Evolutionary conservation across 2,329 filamentous ascomycete species (phyloP).

Genomic region (Ilyonectria robusta): DNA sequence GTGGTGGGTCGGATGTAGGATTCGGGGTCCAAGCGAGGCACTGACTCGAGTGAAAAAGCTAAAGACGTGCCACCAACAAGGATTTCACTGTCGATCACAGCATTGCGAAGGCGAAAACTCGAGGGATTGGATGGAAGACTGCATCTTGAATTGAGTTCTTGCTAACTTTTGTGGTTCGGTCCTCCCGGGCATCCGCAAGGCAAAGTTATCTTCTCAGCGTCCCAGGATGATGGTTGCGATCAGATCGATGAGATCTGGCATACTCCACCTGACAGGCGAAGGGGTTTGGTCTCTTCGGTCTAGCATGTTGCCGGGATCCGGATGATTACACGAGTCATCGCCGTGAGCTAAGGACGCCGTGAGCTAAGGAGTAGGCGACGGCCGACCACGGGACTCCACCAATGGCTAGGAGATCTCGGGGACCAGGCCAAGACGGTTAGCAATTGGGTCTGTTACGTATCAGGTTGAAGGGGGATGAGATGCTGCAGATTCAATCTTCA

Average conservation of each 20-base stretch:
- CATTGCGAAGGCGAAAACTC: not conserved
- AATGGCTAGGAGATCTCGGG: not conserved
- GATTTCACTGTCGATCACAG: slow-evolving; percentile 2
- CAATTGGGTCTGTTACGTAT: not conserved
- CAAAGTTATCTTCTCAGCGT: not conserved
- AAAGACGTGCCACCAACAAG: not conserved
- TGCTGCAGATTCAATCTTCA: not conserved
- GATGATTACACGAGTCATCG: not conserved
- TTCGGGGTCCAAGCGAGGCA: not conserved
- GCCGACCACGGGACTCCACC: not conserved
- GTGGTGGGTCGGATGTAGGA: not conserved
- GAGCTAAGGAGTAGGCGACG: not conserved
- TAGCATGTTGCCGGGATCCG: not conserved
- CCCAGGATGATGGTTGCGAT: not conserved
- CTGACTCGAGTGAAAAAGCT: slow-evolving; percentile 9
- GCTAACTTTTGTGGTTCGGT: not conserved
- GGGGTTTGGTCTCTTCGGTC: not conserved
- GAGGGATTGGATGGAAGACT: not conserved
- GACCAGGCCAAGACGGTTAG: not conserved
- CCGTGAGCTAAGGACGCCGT: not conserved
- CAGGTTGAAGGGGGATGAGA: not conserved
- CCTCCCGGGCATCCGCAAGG: not conserved
- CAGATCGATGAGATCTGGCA: slow-evolving; percentile 5
- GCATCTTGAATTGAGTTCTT: not conserved
- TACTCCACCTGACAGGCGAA: slow-evolving; percentile 4